Conservation (phyloP, 352 stramenopile species). For the Phytophthora parvispora region DNA sequence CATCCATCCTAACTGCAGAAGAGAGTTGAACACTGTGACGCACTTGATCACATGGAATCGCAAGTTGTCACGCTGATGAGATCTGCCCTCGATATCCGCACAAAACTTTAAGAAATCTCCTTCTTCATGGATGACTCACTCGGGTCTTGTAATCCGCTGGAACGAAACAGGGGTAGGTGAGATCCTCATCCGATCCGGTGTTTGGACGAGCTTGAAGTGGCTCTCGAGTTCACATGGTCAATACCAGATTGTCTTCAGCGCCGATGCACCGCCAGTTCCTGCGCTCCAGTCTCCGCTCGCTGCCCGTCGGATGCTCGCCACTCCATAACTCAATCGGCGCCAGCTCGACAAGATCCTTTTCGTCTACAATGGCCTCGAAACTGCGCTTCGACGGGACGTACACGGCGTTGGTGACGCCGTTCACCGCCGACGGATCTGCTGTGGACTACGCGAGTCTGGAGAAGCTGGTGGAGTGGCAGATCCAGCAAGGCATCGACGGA, state of each 20-base stretch:
- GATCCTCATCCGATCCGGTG: constrained; percentile 7
- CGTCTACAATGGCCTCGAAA: constrained; percentile 14
- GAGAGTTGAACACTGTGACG: too few relatives aligned
- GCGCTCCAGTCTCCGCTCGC: neutral
- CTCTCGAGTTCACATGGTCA: neutral
- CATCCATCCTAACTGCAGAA: neutral
- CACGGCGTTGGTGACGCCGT: constrained; percentile 96
- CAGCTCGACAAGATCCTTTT: constrained; percentile 14
- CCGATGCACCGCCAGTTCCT: constrained; percentile 6
- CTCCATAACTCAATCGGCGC: constrained; percentile 10
- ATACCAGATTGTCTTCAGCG: neutral
- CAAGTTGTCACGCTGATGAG: too few relatives aligned
- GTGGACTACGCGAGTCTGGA: constrained; percentile 94
- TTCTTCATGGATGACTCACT: neutral
- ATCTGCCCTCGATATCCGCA: neutral
- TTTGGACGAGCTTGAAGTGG: constrained; percentile 19
- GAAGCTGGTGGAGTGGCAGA: constrained; percentile 91
- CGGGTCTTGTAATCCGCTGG: neutral
- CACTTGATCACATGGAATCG: too few relatives aligned
- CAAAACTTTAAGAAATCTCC: too few relatives aligned
- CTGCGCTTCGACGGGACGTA: constrained; percentile 83
- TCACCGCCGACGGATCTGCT: constrained; percentile 87
- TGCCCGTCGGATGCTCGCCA: neutral
- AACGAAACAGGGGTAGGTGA: constrained; percentile 1
- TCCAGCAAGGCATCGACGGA: constrained; percentile 94